A percentile compares a stretch with the other conserved stretches of the same genome.
phyloP scores from a whole-genome alignment of 1,284 basidiomycete genomes.

The Fistulina hepatica region DNA sequence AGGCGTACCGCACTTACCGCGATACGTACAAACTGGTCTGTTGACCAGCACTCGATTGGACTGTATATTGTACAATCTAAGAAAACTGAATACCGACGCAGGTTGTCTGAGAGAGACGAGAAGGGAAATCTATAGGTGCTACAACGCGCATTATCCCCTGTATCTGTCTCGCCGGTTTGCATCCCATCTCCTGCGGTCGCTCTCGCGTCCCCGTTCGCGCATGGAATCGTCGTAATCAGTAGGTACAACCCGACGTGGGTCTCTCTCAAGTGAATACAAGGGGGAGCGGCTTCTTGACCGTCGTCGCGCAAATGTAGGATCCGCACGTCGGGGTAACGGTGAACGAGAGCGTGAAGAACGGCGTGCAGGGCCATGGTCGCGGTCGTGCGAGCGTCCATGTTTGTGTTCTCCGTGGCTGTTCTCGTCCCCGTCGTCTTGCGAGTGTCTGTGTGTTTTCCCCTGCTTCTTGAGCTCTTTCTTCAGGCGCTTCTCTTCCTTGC shows the following conservation, averaged over 20 bases:
- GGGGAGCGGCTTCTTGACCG: background rate
- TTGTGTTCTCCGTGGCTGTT: conserved; percentile 17
- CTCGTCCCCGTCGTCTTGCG: conserved; percentile 18
- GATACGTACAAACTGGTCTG: too few relatives aligned
- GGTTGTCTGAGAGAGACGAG: too few relatives aligned
- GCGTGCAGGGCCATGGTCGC: conserved; percentile 13
- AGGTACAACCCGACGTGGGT: conserved; percentile 5
- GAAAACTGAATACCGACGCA: too few relatives aligned
- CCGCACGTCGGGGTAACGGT: conserved; percentile 27
- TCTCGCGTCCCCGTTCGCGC: conserved; percentile 39
- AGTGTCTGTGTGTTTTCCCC: conserved; percentile 26
- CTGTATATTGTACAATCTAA: too few relatives aligned
- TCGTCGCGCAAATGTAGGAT: conserved; percentile 20
- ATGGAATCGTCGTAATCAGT: conserved; percentile 31
- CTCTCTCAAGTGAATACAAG: conserved; percentile 4
- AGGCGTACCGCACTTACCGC: too few relatives aligned
- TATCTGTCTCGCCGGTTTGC: too few relatives aligned
- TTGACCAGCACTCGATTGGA: too few relatives aligned
- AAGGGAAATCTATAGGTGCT: too few relatives aligned
- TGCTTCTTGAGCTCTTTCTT: conserved; percentile 30
- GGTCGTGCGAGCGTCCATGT: conserved; percentile 3
- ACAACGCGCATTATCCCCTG: too few relatives aligned
- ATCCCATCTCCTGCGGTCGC: conserved; percentile 45
- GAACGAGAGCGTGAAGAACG: conserved; percentile 30
- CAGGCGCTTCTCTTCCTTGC: conserved; percentile 45